Conservation (phyloP, 371 early-diverging fungal species). For the Mortierella sp. region DNA sequence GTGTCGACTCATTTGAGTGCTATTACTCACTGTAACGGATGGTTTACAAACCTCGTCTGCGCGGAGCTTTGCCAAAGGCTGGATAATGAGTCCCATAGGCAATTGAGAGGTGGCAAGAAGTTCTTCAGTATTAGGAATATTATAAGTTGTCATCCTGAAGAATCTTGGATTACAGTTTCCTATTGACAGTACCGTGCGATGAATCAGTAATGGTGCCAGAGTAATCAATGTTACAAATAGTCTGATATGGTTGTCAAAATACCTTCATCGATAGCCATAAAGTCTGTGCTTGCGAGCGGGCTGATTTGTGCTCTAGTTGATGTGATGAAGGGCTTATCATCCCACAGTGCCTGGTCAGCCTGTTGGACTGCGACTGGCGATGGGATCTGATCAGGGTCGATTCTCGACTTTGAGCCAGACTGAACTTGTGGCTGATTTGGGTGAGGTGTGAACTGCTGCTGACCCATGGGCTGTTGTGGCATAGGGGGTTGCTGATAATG, state of each 20-base stretch:
- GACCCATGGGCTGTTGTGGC: constrained; percentile 38
- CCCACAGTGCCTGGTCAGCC: constrained; percentile 79
- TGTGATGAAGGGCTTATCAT: constrained; percentile 78
- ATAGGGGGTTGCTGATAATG: constrained; percentile 64
- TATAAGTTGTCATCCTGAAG: constrained; percentile 87
- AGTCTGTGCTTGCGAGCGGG: constrained; percentile 86
- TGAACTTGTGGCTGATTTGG: constrained; percentile 16
- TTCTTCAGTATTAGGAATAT: constrained; percentile 86
- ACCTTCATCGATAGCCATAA: constrained; percentile 88
- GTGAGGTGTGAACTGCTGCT: constrained; percentile 65
- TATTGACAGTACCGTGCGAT: constrained; percentile 22
- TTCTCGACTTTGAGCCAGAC: constrained; percentile 65
- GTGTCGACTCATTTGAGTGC: not conserved
- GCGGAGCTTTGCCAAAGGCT: constrained; percentile 89
- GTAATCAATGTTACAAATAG: not conserved
- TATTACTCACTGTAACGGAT: not conserved
- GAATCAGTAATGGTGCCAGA: not conserved
- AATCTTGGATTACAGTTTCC: constrained; percentile 94
- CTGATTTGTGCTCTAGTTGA: constrained; percentile 67
- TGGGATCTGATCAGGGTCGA: constrained; percentile 96
- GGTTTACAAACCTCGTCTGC: constrained; percentile 69
- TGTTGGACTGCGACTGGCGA: constrained; percentile 88
- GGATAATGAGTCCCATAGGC: constrained; percentile 89
- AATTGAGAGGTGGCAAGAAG: constrained; percentile 80
- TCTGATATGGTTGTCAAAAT: not conserved